Conservation (phyloP, 495 filamentous ascomycete species). For the Tuber indicum region DNA sequence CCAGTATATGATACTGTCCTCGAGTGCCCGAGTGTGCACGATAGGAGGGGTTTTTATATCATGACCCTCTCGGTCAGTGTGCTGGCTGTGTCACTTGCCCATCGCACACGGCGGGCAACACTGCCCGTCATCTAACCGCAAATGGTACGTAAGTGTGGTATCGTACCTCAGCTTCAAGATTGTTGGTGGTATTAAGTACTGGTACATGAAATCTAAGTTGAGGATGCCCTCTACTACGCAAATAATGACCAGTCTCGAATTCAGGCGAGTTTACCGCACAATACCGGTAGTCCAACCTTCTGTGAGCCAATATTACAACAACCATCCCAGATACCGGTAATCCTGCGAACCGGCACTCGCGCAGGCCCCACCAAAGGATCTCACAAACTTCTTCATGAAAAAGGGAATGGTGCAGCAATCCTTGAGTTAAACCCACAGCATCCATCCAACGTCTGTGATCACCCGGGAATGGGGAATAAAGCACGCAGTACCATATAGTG, state of each 20-base stretch:
- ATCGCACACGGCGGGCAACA: too few species aligned
- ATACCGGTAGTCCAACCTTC: neutral
- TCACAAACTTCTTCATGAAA: neutral
- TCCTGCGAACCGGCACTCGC: neutral
- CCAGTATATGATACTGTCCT: too few species aligned
- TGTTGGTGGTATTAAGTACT: neutral
- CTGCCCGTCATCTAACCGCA: neutral
- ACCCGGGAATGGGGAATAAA: neutral
- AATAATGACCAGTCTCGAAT: neutral
- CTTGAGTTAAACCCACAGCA: neutral
- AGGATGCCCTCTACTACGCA: too few species aligned
- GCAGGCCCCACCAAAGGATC: neutral
- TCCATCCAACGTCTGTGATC: neutral
- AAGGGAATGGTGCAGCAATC: neutral
- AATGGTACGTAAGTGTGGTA: neutral
- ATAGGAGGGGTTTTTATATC: neutral
- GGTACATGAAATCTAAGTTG: neutral
- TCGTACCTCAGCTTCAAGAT: neutral
- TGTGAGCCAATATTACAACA: neutral
- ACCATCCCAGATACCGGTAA: neutral
- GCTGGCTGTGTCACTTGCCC: too few species aligned
- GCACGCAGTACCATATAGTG: neutral
- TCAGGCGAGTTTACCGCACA: neutral
- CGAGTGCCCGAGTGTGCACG: neutral
- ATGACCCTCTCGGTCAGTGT: too few species aligned